Percentiles rank a stretch among this genome's conserved stretches.
These are phyloP conservation scores for Quercus parvula DNA, from an alignment of 306 rosid genomes.

Conservation along the genomic window DNA sequence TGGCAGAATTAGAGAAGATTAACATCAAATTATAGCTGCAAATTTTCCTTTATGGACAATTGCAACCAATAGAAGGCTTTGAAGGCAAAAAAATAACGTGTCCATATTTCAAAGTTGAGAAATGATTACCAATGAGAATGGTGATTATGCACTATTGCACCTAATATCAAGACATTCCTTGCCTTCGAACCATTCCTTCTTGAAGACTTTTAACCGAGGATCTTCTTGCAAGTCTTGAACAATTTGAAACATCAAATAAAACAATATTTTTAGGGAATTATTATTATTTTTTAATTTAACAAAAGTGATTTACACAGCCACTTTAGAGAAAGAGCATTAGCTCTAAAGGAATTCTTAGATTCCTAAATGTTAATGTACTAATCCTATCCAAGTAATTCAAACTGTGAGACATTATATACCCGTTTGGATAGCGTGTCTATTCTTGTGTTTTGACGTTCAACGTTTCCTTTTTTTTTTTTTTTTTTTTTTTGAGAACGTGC, in stretches of 20 bases:
- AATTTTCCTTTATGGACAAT: neutral
- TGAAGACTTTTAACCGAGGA: conserved; percentile 71
- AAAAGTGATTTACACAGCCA: no score
- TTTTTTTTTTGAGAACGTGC: no score
- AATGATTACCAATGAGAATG: conserved; percentile 62
- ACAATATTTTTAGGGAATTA: neutral
- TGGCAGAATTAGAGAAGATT: neutral
- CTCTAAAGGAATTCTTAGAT: neutral
- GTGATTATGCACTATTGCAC: conserved; percentile 74
- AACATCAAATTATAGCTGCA: neutral
- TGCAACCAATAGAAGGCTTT: neutral
- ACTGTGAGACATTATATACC: neutral
- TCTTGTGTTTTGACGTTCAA: no score
- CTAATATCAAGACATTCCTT: conserved; percentile 90
- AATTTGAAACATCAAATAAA: conserved; percentile 40
- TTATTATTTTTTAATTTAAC: no score
- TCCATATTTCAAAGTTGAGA: neutral
- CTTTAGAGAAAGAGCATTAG: neutral
- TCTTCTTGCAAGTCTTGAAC: conserved; percentile 65
- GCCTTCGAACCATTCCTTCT: conserved; percentile 84
- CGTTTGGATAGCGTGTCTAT: no score
- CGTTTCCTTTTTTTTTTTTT: no score
- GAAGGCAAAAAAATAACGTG: neutral
- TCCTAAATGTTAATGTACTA: neutral
- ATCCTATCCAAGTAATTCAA: neutral